These are phyloP conservation scores for Kurtzmaniella quercitrusa DNA, from an alignment of 1,139 yeast species.

Conservation along the genomic window DNA sequence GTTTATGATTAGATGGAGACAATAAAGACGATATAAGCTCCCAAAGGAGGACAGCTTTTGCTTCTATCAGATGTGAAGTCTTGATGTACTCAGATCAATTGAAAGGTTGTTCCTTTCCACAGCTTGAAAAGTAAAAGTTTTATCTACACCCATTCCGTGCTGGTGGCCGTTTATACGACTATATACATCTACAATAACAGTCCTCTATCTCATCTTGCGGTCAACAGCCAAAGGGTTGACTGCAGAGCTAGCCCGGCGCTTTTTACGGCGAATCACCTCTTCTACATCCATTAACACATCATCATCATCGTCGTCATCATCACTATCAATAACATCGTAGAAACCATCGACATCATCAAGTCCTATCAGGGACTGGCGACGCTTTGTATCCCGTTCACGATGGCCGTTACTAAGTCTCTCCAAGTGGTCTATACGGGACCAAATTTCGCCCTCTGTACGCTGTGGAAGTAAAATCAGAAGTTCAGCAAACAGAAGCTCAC, in stretches of 20 bases:
- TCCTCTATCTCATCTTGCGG: conserved; percentile 4
- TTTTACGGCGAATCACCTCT: conserved; percentile 29
- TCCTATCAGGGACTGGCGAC: conserved; percentile 40
- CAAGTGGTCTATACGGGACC: conserved; percentile 55
- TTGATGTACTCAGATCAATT: no score
- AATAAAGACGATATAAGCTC: no score
- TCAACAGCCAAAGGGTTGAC: conserved; percentile 38
- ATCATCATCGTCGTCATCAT: conserved; percentile 29
- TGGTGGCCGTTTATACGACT: background rate
- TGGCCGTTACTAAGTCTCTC: conserved; percentile 45
- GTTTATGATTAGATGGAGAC: no score
- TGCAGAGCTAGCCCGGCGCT: conserved; percentile 42
- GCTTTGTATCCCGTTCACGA: conserved; percentile 28
- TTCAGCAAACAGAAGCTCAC: conserved; percentile 70
- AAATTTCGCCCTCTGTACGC: conserved; percentile 71
- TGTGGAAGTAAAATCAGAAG: conserved; percentile 68
- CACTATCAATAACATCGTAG: conserved; percentile 35
- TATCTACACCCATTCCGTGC: no score
- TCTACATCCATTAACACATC: conserved; percentile 41
- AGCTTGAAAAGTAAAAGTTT: no score
- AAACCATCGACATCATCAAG: conserved; percentile 46
- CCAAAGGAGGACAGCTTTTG: no score
- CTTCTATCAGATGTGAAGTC: no score
- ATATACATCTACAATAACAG: background rate
- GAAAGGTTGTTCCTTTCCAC: no score